Percentiles rank a stretch among this genome's conserved stretches.
These are phyloP conservation scores for Citeromyces hawaiiensis DNA, from an alignment of 1,139 yeast species.

Conservation along the genomic window DNA sequence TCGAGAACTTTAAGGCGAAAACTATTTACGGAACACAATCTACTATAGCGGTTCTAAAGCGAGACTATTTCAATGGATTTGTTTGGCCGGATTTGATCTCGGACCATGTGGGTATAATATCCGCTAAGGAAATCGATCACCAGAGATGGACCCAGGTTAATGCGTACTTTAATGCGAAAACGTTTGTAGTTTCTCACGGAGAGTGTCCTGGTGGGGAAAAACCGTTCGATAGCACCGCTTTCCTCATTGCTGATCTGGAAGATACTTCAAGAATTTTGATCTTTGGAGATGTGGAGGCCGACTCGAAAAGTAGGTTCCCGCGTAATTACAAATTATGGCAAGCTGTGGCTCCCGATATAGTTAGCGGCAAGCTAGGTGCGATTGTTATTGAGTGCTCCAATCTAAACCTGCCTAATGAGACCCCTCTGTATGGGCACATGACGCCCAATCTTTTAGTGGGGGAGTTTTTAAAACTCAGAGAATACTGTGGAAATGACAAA, in stretches of 20 bases:
- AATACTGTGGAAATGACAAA: neutral
- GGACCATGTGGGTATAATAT: conserved; percentile 11
- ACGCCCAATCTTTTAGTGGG: conserved; percentile 49
- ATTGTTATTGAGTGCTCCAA: conserved; percentile 73
- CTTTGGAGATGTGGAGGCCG: conserved; percentile 81
- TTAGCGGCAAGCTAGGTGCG: conserved; percentile 26
- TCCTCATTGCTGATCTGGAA: conserved; percentile 14
- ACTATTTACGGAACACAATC: conserved; percentile 36
- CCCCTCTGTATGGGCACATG: conserved; percentile 62
- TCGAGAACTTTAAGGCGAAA: conserved; percentile 13
- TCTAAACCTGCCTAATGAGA: conserved; percentile 27
- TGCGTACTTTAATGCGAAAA: conserved; percentile 12
- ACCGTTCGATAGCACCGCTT: conserved; percentile 18
- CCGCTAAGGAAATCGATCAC: conserved; percentile 1
- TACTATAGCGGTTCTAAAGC: conserved; percentile 39
- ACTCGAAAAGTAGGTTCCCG: conserved; percentile 26
- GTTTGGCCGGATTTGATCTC: conserved; percentile 63
- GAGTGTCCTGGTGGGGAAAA: conserved; percentile 6
- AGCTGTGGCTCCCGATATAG: conserved; percentile 32
- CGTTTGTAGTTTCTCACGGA: conserved; percentile 23
- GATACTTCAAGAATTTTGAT: conserved; percentile 26
- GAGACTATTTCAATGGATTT: conserved; percentile 54
- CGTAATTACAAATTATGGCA: conserved; percentile 45
- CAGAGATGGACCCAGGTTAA: conserved; percentile 9
- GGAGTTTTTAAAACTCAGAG: conserved; percentile 33